Evolutionary conservation across 441 rosid genomes (phyloP), one percentile per base, ranked within the genome.

Genomic region (Capsella rubella): DNA sequence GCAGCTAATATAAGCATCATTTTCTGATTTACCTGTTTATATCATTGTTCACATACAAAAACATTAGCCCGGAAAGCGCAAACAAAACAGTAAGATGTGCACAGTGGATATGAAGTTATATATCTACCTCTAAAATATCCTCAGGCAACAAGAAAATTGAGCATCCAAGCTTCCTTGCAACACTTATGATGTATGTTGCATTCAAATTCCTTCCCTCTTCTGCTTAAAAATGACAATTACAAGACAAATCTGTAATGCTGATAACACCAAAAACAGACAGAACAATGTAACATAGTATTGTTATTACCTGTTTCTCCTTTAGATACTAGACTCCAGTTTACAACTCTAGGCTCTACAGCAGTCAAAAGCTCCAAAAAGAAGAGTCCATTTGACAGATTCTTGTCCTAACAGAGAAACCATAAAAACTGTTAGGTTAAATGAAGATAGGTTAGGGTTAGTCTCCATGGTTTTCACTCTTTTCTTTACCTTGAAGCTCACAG

Each of bases 161-260:
- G 81, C 97, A 89, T 8, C 98, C 96, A 2, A 93, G 89, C 84
- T 93, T 93, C 57, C 98, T 67, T n/a, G 98, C 97, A 75, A 93
- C 93, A 78, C 96, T 93, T 67, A 93, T 91, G 43, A 91, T 91
- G 51, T 91, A 93, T 34, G 90, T 89, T 58, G 97, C 97, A 77
- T 93, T 93, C 75, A 82, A 42, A 81, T 82, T 86, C 86, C 84
- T 89, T 56, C 91, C 93, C 75, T 93, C 93, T 40, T 91, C 97
- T 89, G 78, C 14, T 40, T 67, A 16, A 29, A n/a, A 54, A 1
- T 13, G 1, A 79, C 73, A 60, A 61, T 63, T 42, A 32, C 35
- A 60, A 69, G 39, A 18, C 59, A 76, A 39, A 47, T n/a, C 50
- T 55, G 16, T 14, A 14, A 43, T 43, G 8, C 18, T 43, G 16